phyloP scores from a whole-genome alignment of 1,284 basidiomycete genomes.

The Austroboletus rostrupii region DNA sequence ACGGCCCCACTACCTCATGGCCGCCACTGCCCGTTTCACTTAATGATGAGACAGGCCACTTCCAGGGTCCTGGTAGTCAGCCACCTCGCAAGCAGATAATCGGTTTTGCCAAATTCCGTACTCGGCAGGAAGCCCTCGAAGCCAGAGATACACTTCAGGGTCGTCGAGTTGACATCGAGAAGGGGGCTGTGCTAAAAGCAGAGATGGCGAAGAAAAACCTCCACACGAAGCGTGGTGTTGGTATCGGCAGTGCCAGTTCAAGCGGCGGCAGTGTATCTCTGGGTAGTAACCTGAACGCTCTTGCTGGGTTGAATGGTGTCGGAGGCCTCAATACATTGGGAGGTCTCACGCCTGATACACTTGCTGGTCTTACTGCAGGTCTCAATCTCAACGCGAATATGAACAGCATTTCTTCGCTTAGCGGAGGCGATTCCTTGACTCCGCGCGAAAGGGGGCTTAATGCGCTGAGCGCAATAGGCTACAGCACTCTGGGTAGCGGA shows the following conservation, averaged over 20 bases:
- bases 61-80: slow-evolving; percentile 34
- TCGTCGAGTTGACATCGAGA: slow-evolving; percentile 89
- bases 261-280: slow-evolving; percentile 22
- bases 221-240: slow-evolving; percentile 87
- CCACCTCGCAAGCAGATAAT: slow-evolving; percentile 92
- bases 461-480: slow-evolving; percentile 47
- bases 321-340: slow-evolving; percentile 23
- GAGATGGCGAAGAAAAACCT: slow-evolving; percentile 99
- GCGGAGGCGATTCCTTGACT: slow-evolving; percentile 28
- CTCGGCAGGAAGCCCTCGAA: slow-evolving; percentile 81
- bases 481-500: slow-evolving; percentile 34
- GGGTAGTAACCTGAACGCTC: slow-evolving; percentile 22
- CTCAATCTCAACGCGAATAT: slow-evolving; percentile 28
- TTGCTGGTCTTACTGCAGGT: slow-evolving; percentile 29
- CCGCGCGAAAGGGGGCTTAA: slow-evolving; percentile 49
- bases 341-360: slow-evolving; percentile 30
- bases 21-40: slow-evolving; percentile 39
- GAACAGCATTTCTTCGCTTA: slow-evolving; percentile 22
- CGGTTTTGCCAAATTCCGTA: slow-evolving; percentile 94
- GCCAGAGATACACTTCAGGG: slow-evolving; percentile 91
- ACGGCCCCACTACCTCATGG: slow-evolving; percentile 68
- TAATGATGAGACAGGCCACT: slow-evolving; percentile 37
- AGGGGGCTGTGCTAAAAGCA: slow-evolving; percentile 91
- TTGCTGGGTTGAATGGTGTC: slow-evolving; percentile 28
- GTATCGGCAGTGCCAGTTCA: slow-evolving; percentile 34